Evolutionary conservation across 345 rosid genomes (phyloP), one percentile per base, ranked within the genome.

Genomic region (Reutealis trisperma): DNA sequence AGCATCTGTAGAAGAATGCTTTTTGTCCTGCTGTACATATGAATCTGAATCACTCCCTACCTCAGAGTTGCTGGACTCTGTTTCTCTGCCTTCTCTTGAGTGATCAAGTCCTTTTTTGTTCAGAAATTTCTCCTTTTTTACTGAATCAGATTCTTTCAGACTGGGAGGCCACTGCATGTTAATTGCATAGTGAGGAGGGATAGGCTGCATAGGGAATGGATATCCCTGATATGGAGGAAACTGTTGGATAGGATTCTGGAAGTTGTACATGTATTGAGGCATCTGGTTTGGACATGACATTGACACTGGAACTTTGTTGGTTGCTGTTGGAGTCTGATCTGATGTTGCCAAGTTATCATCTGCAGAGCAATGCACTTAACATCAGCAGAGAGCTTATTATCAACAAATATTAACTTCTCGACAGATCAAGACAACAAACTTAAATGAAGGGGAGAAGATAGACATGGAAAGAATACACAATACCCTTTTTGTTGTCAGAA

Each of bases 281-380:
- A 91, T 85, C 71, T 91, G 98, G 84, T 88, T 89, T 0, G 88
- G 86, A 97, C 97, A 90, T 63, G 87, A 87, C 81, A 85, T 78
- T 52, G 89, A 92, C 78, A 79, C 77, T 44, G 87, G 94, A 84
- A 78, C 79, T 78, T 83, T 86, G 72, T 85, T 67, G 68, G 75
- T 55, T 58, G 79, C 71, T 14, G 86, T 55, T 5, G 83, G 84
- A 8, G 62, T 63, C 82, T 81, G 86, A 61, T 81, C 84, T 65
- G 86, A 69, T 41, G 54, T 71, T 73, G 80, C 78, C 22, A 65
- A 76, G 78, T 83, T 85, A 37, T 82, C 90, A 84, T 88, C 96
- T 87, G 85, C 83, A 83, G 47, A 73, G 60, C 63, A 51, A 22
- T 52, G 41, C 32, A 24, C 42, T 73, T 24, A 45, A 47, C 62